Conservation (phyloP, 192 early-diverging fungal species). For the Coemansia sp. region DNA sequence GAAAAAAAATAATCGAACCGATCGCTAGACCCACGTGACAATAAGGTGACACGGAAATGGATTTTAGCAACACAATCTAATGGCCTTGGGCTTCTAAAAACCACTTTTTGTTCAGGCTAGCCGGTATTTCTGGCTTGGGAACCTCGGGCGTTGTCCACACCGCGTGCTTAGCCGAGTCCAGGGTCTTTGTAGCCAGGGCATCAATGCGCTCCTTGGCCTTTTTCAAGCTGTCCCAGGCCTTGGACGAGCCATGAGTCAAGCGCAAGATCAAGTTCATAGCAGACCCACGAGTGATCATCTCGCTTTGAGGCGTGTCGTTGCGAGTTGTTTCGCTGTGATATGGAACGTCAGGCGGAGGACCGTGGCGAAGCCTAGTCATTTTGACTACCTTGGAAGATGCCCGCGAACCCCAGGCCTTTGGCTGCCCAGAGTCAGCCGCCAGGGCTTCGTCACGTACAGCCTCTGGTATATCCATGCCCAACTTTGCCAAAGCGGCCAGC, state of each 20-base stretch:
- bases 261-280: conserved; percentile 70
- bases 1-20: neutral
- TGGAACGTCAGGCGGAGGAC: neutral
- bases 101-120: too few relatives aligned
- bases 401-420: neutral
- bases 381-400: neutral
- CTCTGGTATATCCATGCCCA: conserved; percentile 34
- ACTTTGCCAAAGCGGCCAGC: conserved; percentile 41
- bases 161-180: neutral
- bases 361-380: neutral
- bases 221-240: conserved; percentile 41
- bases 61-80: too few relatives aligned
- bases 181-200: neutral
- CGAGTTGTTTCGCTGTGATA: too few relatives aligned
- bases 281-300: conserved; percentile 58
- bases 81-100: too few relatives aligned
- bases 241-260: conserved; percentile 55
- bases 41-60: too few relatives aligned
- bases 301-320: neutral
- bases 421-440: neutral
- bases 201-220: conserved; percentile 2
- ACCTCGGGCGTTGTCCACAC: neutral
- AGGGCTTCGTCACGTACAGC: neutral
- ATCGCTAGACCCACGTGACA: too few relatives aligned
- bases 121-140: too few relatives aligned